Base-by-base conservation (phyloP, 2,329 filamentous ascomycete genomes). In the Claviceps sorghi region DNA sequence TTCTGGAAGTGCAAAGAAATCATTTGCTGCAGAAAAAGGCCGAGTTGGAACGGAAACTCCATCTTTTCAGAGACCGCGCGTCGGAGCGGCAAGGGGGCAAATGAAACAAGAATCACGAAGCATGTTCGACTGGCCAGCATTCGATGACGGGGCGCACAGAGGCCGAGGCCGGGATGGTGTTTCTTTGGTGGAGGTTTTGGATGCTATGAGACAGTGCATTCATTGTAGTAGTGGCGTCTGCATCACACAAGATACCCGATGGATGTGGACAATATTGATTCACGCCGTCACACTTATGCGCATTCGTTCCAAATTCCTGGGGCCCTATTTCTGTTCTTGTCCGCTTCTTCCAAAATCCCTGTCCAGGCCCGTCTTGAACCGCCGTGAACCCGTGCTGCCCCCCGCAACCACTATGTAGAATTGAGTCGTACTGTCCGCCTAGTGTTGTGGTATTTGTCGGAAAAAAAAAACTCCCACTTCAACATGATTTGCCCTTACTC, bases 41-140 rank as follows among this genome's bases (percentile, higher is more conserved):
- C 3, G 64, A 64, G 6, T 58, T 75, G 41, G 68, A 76, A 59
- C 60, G 60, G 40, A 75, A 75, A 56, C 61, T 75, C 2, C 62
- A 65, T 42, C 59, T 64, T 3, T 66, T 75, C 51, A 63, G 67
- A 36, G 65, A 66, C 30, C 65, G 68, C 29, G 67, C 73, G 4
- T 59, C 58, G 52, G 69, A 70, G 51, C 63, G 69, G 43, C 62
- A 69, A 50, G 60, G 59, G 2, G 2, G 61, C 62, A 34, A 60
- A 59, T 52, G 58, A 26, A 54, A 50, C 26, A 13, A 19, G 5
- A 9, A 13, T 13, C 26, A 8, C 7, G 21, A 46, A 10, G n/a
- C n/a, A 11, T 3, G 26, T 3, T 40, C 5, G 32, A 11, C 8
- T 7, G 9, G 32, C 4, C 4, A 34, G 32, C 32, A 34, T 34